Base-by-base conservation (phyloP, 2,329 filamentous ascomycete species). In the Epichloe gansuensis region DNA sequence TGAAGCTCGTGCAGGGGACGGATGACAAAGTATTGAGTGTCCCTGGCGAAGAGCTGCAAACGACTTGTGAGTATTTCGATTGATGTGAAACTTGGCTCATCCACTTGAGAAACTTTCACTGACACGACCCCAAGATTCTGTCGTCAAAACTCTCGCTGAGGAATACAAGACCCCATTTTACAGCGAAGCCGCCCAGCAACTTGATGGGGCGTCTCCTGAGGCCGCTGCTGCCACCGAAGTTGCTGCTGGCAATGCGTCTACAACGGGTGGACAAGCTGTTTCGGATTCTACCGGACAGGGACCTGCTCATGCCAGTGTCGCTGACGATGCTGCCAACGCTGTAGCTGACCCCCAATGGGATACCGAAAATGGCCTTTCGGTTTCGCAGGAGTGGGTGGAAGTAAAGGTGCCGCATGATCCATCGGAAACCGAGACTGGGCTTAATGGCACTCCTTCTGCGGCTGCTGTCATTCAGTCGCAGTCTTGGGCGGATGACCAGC, bases 401-500 rank as follows among this genome's bases (percentile, higher is more conserved):
- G 68, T 75, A 4, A 81, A 89, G 65, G 74, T 87, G 44, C 81
- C 87, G 49, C 81, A 84, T 52, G 80, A 90, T 62, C 77, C 83
- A 46, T 71, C 80, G 49, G 89, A 94, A 73, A 84, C 85, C 5
- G 87, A 93, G 55, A 80, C 76, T 39, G 81, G 80, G 39, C 65
- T 80, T 42, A 70, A 75, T 46, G 79, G 80, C 27, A 81, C 78
- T n/a, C 78, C 81, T 46, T 81, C 79, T 6, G 71, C 72, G 8
- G 67, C 71, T 40, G 64, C 70, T 51, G 12, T 13, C 35, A 40
- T n/a, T 11, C 75, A 76, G 61, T 74, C 74, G 34, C 81, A 85
- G 63, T 89, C 83, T 61, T 94, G 87, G 87, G 87, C 87, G 27
- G 89, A 95, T 61, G 87, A 93, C 55, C 79, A 86, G 59, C 80